Base-by-base conservation (phyloP, 768 basidiomycete genomes). In the Suillus spraguei region DNA sequence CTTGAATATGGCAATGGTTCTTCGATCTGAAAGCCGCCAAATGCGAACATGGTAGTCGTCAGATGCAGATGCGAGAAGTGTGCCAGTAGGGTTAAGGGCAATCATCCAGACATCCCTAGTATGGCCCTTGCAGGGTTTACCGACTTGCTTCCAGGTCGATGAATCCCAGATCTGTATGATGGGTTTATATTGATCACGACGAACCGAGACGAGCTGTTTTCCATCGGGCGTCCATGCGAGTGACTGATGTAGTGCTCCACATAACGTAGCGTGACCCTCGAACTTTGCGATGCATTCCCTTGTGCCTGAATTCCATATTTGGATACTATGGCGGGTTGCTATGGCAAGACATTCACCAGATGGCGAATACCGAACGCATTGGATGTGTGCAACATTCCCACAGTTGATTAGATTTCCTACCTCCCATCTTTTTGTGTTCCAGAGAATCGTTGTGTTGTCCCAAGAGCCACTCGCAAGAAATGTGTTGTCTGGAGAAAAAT, bases 101-200 rank as follows among this genome's bases (percentile, higher is more conserved):
- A 33, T 17, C 9, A 7, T 16, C 4, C 1, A 2, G 16, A 52
- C 4, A 32, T 0, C 0, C 4, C 1, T 9, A 20, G 50, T 4
- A 52, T 52, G 50, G 16, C 32, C 17, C 9, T 32, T 32, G 17
- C 32, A 52, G 17, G 32, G 16, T 3, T 52, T 17, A 10, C 50
- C 50, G 9, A 33, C 32, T 32, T 52, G 50, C 50, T 11, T 52
- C 50, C 50, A 52, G 28, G 50, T 33, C 9, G 50, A 52, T 33
- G 50, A 4, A 52, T 33, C 17, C 32, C 50, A 52, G 4, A 17
- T 16, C 50, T 32, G 8, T 52, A 52, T 33, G 9, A 9, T 32
- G 9, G 9, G 4, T 9, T 44, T 20, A 10, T 1, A 1, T n/a
- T 0, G 2, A 44, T 20, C 4, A 10, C 20, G 9, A 6, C 20